A percentile compares a stretch with the other conserved stretches of the same genome.
phyloP scores from a whole-genome alignment of 1,139 yeast genomes.

The Meyerozyma carpophila region DNA sequence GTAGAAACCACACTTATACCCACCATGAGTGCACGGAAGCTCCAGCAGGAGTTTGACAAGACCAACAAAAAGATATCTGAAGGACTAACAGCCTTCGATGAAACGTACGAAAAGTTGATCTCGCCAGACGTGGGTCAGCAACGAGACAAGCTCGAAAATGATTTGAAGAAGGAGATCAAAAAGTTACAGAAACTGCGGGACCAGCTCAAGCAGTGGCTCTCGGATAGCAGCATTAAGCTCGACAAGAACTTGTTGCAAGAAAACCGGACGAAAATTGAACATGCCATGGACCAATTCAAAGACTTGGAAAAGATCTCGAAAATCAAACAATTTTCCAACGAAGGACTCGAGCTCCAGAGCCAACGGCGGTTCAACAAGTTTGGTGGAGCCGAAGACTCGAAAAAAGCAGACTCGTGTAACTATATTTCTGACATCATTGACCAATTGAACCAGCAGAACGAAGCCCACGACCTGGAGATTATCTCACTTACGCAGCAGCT shows the following conservation, averaged over 20 bases:
- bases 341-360: conserved; percentile 73
- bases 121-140: conserved; percentile 81
- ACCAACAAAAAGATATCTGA: conserved; percentile 91
- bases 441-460: conserved; percentile 79
- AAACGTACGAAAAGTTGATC: conserved; percentile 79
- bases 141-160: conserved; percentile 90
- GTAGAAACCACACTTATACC: neutral
- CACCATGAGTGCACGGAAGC: conserved; percentile 42
- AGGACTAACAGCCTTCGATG: conserved; percentile 86
- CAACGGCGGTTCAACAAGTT: conserved; percentile 26
- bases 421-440: conserved; percentile 75
- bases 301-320: conserved; percentile 92
- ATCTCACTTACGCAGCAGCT: conserved; percentile 45
- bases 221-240: conserved; percentile 89
- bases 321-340: conserved; percentile 92
- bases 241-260: conserved; percentile 71
- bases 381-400: conserved; percentile 71
- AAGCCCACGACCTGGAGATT: conserved; percentile 70
- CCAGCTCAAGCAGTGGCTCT: conserved; percentile 92
- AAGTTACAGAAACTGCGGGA: conserved; percentile 92
- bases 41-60: conserved; percentile 82
- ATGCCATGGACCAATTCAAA: conserved; percentile 95
- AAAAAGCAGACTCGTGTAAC: conserved; percentile 67
- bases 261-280: conserved; percentile 77
- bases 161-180: conserved; percentile 92